Evolutionary conservation across 2,329 filamentous ascomycete genomes (phyloP), one percentile per base, ranked within the genome.

Genomic region (Ascomycota sp.): DNA sequence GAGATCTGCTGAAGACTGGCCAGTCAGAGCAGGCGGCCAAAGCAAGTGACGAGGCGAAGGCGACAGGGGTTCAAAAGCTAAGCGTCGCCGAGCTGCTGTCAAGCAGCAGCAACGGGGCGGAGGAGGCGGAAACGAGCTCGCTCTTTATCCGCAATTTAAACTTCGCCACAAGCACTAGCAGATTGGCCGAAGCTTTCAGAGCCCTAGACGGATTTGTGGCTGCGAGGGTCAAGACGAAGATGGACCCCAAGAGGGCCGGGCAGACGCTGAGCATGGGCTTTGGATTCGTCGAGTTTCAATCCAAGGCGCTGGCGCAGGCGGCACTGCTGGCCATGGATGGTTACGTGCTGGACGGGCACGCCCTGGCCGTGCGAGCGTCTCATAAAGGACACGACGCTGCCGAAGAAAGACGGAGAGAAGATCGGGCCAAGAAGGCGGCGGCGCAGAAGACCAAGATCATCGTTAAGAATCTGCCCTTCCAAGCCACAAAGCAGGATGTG

Each of bases 401-500:
- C 2, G 82, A 92, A 48, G 80, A 92, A 53, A 70, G 79, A 39
- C 72, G 77, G 38, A 76, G 75, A 40, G 76, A 86, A 40, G 83
- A 95, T 46, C 71, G 68, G 38, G 73, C 76, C 30, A 91, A 83
- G 63, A 91, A 86, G 53, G 57, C 69, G 30, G 73, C 79, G 17
- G 68, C 67, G 11, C 70, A 74, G 47, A 69, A 72, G 40, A 94
- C 85, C 28, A 95, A 95, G 65, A 77, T 98, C 46, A 75, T 95
- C 53, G 77, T 98, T 60, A 98, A 95, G 63, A 98, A 98, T 59
- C 59, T 98, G 53, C 86, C 89, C 13, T 98, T 98, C 59, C 82
- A 95, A 58, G 77, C 80, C 29, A 77, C 74, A 31, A 94, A 93
- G 61, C 89, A 91, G 52, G 89, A 98, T 49, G 66, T 98, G 34